Conservation (phyloP, 164 flowering plant genomes). For the Cinnamomum micranthum region DNA sequence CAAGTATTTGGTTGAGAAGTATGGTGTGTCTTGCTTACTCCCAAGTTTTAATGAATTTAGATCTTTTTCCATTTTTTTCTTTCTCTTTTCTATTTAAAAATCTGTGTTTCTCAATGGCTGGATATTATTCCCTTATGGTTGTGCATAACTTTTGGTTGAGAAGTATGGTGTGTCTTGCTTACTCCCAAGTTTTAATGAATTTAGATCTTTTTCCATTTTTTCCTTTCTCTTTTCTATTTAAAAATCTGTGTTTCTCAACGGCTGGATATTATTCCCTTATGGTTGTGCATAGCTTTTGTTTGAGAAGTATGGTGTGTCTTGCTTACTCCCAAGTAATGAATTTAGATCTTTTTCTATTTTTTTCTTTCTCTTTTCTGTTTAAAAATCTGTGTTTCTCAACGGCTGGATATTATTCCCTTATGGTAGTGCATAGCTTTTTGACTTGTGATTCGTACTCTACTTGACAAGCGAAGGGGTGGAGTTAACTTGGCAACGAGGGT, state of each 20-base stretch:
- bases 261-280: background rate
- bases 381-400: background rate
- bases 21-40: constrained; percentile 48
- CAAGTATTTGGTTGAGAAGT: constrained; percentile 78
- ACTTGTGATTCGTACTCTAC: too few species aligned
- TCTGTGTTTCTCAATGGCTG: background rate
- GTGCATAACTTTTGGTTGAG: constrained; percentile 33
- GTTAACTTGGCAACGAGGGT: too few species aligned
- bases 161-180: constrained; percentile 65
- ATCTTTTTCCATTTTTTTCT: background rate
- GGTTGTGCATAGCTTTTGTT: background rate
- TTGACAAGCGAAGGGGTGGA: too few species aligned
- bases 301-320: too few species aligned
- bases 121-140: background rate
- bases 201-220: background rate
- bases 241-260: background rate
- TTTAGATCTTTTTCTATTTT: background rate
- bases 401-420: background rate
- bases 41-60: background rate
- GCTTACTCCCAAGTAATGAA: background rate
- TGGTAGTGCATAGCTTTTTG: background rate
- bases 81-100: background rate
- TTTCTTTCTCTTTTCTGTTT: background rate
- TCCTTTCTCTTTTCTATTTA: background rate
- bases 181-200: background rate